Base-by-base conservation (phyloP, 495 filamentous ascomycete species). In the Annulohypoxylon moriforme region DNA sequence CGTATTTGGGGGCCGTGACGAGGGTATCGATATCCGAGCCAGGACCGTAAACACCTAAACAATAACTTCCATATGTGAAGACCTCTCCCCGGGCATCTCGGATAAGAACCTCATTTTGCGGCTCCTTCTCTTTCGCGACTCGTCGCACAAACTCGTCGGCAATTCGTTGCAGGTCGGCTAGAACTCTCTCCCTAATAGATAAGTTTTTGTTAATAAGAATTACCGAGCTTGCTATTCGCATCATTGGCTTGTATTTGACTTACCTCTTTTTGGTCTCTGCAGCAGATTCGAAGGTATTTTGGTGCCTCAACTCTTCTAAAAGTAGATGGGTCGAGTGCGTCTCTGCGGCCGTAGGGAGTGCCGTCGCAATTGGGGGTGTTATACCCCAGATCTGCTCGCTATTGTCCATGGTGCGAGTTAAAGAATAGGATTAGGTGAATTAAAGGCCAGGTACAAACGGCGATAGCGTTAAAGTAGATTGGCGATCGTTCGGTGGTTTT, bases 11-110 rank as follows among this genome's bases (percentile, higher is more conserved):
- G 27, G 89, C 94, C 29, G 97, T 91, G 40, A 98, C 88, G 16
- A 99, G 88, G 14, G 96, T 98, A 81, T 99, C 96, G 73, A 99
- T 97, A 88, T 99, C 96, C 34, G 96, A 97, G 49, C 93, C 93
- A 57, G 96, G 96, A 2, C 94, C 94, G 82, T 94, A 97, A 46
- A 97, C 96, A 44, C 96, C 96, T 8, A 99, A 82, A 27, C 93
- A 88, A 79, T 93, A 99, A 81, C 96, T 98, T 58, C 96, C 96
- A 80, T 92, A 99, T 0, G 96, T 94, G 77, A 95, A 97, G 42
- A 99, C 89, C 81, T 94, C 93, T 38, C 94, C 96, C 46, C 94
- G 93, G 0, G 93, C 90, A 64, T 89, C 87, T 44, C 94, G 91
- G 25, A 96, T 87, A 14, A 93, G 85, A 22, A 90, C 88, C 18